Percentiles rank a stretch among this genome's conserved stretches.
Evolutionary conservation across 257 asterid species (phyloP).

Genomic region (Thymus quinquecostatus): DNA sequence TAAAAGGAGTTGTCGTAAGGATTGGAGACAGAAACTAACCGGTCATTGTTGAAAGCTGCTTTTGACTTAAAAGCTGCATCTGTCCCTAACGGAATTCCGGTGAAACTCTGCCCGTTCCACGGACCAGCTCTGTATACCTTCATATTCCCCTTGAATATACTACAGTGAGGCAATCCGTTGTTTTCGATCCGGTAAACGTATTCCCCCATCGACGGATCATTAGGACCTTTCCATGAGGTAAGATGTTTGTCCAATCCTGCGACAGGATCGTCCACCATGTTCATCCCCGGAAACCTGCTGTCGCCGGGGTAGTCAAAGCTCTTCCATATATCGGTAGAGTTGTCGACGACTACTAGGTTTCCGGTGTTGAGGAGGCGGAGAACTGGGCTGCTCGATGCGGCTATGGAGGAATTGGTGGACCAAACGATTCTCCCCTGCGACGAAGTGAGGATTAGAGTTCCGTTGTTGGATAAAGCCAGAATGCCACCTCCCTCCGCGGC

Average conservation of each 20-base stretch:
- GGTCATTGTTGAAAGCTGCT: not conserved
- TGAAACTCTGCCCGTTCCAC: constrained; percentile 24
- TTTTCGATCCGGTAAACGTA: no score
- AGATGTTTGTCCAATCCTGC: not conserved
- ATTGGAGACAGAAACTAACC: constrained; percentile 5
- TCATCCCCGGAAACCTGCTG: constrained; percentile 29
- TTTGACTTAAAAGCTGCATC: not conserved
- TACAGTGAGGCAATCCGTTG: not conserved
- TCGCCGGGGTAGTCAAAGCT: constrained; percentile 29
- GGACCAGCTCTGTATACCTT: constrained; percentile 16
- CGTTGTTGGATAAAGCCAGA: constrained; percentile 19
- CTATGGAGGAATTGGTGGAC: constrained; percentile 13
- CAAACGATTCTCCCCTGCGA: not conserved
- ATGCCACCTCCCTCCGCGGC: not conserved
- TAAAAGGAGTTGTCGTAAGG: not conserved
- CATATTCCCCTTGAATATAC: not conserved
- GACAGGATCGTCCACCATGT: constrained; percentile 11
- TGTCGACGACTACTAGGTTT: constrained; percentile 21
- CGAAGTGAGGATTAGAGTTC: constrained; percentile 22
- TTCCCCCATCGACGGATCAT: not conserved
- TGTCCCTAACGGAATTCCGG: not conserved
- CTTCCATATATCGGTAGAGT: constrained; percentile 21
- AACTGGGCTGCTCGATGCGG: constrained; percentile 4
- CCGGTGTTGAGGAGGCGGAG: constrained; percentile 34
- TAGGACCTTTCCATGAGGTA: constrained; percentile 26